Evolutionary conservation across 495 filamentous ascomycete species (phyloP).

Genomic region (Aspergillus bertholletiae): DNA sequence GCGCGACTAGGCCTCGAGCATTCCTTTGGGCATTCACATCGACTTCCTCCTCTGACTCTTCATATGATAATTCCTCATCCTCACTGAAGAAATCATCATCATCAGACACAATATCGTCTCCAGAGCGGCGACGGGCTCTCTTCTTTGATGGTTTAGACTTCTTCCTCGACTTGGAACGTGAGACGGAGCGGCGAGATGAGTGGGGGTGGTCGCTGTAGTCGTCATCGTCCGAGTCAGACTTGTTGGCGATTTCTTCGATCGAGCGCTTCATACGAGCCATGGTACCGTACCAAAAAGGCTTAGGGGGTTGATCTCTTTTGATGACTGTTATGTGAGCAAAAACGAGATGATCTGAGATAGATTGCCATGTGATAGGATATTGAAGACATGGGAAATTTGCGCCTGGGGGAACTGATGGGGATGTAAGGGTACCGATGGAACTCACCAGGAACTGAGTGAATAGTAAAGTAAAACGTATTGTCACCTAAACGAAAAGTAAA

Average conservation of each 20-base stretch:
- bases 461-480: background rate
- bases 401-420: background rate
- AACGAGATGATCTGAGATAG: background rate
- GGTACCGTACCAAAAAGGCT: slow-evolving; percentile 22
- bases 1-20: slow-evolving; percentile 65
- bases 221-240: slow-evolving; percentile 80
- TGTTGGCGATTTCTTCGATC: slow-evolving; percentile 70
- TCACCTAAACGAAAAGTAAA: background rate
- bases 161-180: slow-evolving; percentile 41
- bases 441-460: background rate
- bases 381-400: background rate
- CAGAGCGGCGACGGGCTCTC: slow-evolving; percentile 53
- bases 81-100: slow-evolving; percentile 63
- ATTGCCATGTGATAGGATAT: background rate
- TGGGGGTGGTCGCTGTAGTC: slow-evolving; percentile 58
- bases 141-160: slow-evolving; percentile 46
- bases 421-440: background rate
- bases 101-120: slow-evolving; percentile 63
- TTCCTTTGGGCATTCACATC: slow-evolving; percentile 62
- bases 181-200: slow-evolving; percentile 30
- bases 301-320: slow-evolving; percentile 13
- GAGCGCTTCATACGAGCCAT: slow-evolving; percentile 62
- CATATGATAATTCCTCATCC: slow-evolving; percentile 56
- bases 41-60: slow-evolving; percentile 55
- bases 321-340: slow-evolving; percentile 11